Evolutionary conservation across 169 alveolate genomes (phyloP), one percentile per base, ranked within the genome.

Genomic region (Plasmodium cynomolgi): DNA sequence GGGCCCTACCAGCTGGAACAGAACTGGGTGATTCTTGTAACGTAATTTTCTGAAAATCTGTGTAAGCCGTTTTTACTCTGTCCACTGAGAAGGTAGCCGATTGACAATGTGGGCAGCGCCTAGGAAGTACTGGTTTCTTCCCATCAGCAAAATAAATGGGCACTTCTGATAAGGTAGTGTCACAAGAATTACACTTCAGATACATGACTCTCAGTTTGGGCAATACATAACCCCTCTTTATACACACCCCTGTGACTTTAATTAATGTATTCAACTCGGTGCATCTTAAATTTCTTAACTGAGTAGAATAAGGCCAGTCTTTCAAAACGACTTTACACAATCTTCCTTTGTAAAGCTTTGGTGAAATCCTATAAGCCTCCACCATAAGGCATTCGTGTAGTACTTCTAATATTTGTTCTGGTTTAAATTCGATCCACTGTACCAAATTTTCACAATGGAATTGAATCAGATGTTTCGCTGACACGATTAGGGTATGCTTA

Each of bases 1-100:
- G 99, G 20, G 99, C 99, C 88, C 99, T 95, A 15, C 99, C 99
- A 20, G 99, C 99, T 11, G 99, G 99, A n/a, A 99, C 99, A 72
- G 98, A 96, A 44, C 99, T 99, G 58, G 99, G 99, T 6, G 99
- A 98, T 93, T 98, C 99, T 97, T 99, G 99, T 6, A 99, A 95
- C 4, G 99, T 99, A 71, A 99, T 96, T 96, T 98, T 98, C 96
- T 99, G 99, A 92, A 98, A 99, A 94, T 99, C 99, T 83, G 99
- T 98, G 93, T 99, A 99, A 20, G 98, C 97, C 20, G 99, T 98
- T 91, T 98, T 97, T 23, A 98, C 97, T 34, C 98, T 96, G 93
- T 98, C 99, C 50, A 98, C 95, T 26, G 96, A 93, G 93, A 98
- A 99, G 0, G 99, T 99, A 81, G 96, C 97, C 79, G 98, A 95